Evolutionary conservation across 2,329 filamentous ascomycete species (phyloP).

Genomic region (Aspergillus versicolor): DNA sequence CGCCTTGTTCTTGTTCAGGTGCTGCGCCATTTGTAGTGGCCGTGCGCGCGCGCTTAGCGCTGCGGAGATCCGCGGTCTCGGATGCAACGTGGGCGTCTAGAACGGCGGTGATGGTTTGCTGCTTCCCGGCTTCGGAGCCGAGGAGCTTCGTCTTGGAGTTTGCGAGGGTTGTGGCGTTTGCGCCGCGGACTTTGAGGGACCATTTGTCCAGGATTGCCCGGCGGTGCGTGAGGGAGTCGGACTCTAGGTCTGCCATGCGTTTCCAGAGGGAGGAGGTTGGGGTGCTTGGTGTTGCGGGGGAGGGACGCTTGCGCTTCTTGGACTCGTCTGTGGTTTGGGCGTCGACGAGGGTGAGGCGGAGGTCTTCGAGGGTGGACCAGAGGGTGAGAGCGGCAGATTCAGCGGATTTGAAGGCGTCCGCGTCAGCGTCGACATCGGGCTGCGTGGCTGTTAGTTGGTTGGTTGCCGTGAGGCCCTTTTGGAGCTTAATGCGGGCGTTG

Average conservation of each 20-base stretch:
- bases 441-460: slow-evolving; percentile 65
- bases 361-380: slow-evolving; percentile 66
- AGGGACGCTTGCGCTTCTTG: slow-evolving; percentile 49
- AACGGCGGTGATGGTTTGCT: slow-evolving; percentile 52
- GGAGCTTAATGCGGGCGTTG: slow-evolving; percentile 86
- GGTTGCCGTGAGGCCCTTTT: slow-evolving; percentile 80
- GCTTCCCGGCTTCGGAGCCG: slow-evolving; percentile 45
- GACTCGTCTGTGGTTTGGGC: slow-evolving; percentile 32
- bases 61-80: slow-evolving; percentile 32
- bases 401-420: slow-evolving; percentile 66
- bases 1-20: slow-evolving; percentile 63
- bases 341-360: slow-evolving; percentile 41
- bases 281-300: slow-evolving; percentile 52
- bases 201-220: slow-evolving; percentile 81
- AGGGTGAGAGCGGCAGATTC: slow-evolving; percentile 83
- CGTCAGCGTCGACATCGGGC: slow-evolving; percentile 36
- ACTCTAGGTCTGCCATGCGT: slow-evolving; percentile 66
- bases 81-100: slow-evolving; percentile 47
- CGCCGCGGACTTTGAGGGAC: slow-evolving; percentile 72
- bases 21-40: neutral
- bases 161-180: slow-evolving; percentile 51
- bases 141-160: slow-evolving; percentile 62
- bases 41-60: slow-evolving; percentile 32
- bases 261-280: slow-evolving; percentile 69
- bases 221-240: slow-evolving; percentile 59